Percentiles rank a stretch among this genome's conserved stretches.
Evolutionary conservation across 2,329 filamentous ascomycete species (phyloP).

Genomic region (Monosporascus sp.): DNA sequence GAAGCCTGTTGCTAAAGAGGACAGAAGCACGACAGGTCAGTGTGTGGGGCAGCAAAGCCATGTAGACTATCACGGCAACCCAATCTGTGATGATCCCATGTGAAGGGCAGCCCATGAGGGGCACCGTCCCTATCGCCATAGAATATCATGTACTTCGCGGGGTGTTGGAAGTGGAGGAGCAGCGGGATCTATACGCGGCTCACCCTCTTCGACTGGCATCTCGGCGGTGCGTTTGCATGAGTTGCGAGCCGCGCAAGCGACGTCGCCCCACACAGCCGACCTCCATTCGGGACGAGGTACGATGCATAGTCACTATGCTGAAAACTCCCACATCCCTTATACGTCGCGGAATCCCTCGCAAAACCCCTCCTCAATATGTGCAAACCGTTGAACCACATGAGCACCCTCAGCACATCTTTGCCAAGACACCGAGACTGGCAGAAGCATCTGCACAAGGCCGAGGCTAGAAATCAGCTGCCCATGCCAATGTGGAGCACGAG

Average conservation of each 20-base stretch:
- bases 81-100: slow-evolving; percentile 2
- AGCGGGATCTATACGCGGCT: too few relatives aligned
- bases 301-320: slow-evolving; percentile 21
- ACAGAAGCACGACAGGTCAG: background rate
- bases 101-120: slow-evolving; percentile 16
- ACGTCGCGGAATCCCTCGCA: slow-evolving; percentile 30
- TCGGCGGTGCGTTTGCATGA: too few relatives aligned
- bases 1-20: background rate
- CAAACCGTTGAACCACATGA: slow-evolving; percentile 5
- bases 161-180: too few relatives aligned
- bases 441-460: too few relatives aligned
- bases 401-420: too few relatives aligned
- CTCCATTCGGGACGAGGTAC: background rate
- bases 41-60: background rate
- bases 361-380: slow-evolving; percentile 4
- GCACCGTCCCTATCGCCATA: slow-evolving; percentile 26
- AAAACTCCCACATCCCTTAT: slow-evolving; percentile 29
- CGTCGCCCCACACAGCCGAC: too few relatives aligned
- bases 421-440: too few relatives aligned
- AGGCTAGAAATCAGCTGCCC: too few relatives aligned
- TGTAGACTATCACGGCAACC: slow-evolving; percentile 5
- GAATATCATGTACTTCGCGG: slow-evolving; percentile 24
- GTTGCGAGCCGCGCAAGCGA: too few relatives aligned
- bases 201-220: too few relatives aligned
- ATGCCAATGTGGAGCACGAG: too few relatives aligned